Conservation (phyloP, 441 rosid species). For the Dalechampia spathulata region DNA sequence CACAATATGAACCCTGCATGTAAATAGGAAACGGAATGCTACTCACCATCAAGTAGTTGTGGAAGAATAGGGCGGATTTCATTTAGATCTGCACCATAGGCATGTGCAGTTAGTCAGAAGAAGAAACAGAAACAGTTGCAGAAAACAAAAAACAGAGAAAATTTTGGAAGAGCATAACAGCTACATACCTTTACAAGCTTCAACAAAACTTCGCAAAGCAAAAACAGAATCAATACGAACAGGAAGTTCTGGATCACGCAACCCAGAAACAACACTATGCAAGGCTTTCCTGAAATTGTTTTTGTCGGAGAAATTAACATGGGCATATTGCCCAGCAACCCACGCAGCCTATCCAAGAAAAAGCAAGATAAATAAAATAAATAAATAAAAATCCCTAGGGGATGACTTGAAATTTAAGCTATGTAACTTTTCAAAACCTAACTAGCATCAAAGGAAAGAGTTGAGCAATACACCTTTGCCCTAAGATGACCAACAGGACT, state of each 20-base stretch:
- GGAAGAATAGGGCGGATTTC: constrained; percentile 98
- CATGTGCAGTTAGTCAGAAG: constrained; percentile 3
- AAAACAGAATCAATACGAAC: constrained; percentile 98
- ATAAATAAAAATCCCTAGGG: not conserved
- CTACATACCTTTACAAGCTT: constrained; percentile 76
- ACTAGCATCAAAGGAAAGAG: not conserved
- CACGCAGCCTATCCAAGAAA: constrained; percentile 99
- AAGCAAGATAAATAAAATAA: constrained; percentile 17
- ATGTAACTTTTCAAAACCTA: not conserved
- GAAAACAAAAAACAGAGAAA: not conserved
- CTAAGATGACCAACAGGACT: constrained; percentile 96
- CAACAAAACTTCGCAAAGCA: constrained; percentile 92
- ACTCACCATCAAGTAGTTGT: constrained; percentile 88
- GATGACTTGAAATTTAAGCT: not conserved
- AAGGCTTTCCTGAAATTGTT: constrained; percentile 76
- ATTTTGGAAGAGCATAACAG: not conserved
- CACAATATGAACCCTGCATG: not conserved
- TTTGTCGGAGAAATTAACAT: constrained; percentile 72
- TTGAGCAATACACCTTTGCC: constrained; percentile 57
- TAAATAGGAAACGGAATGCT: constrained; percentile 5
- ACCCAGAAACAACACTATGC: constrained; percentile 83
- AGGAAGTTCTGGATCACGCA: constrained; percentile 96
- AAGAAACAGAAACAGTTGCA: not conserved
- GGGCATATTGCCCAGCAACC: constrained; percentile 99
- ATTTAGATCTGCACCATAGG: constrained; percentile 64